Evolutionary conservation across 805 yeast genomes (phyloP).

Genomic region (Hanseniaspora mollemarum): DNA sequence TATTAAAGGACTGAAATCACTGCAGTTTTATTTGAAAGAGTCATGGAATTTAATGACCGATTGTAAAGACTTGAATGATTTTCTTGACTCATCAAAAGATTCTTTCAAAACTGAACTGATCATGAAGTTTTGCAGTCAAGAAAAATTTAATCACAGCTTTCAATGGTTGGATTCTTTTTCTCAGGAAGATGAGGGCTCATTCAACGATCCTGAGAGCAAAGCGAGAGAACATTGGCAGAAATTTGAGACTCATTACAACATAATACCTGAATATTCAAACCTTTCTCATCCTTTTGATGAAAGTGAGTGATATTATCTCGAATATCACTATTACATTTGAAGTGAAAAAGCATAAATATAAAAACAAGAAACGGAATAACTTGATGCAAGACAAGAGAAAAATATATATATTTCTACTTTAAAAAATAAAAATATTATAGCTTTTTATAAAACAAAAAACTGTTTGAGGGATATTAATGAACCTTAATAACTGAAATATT

Average conservation of each 20-base stretch:
- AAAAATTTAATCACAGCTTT: conserved; percentile 24
- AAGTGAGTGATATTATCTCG: conserved; percentile 19
- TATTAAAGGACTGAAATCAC: conserved; percentile 64
- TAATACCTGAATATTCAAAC: conserved; percentile 23
- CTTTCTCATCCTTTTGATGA: background rate
- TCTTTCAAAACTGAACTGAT: conserved; percentile 15
- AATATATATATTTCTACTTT: background rate
- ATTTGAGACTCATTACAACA: conserved; percentile 29
- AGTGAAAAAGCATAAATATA: conserved; percentile 33
- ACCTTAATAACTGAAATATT: background rate
- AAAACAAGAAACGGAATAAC: conserved; percentile 63
- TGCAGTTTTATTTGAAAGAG: conserved; percentile 51
- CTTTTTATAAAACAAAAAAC: too few relatives aligned
- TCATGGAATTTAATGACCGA: conserved; percentile 50
- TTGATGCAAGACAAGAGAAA: conserved; percentile 32
- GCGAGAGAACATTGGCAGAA: conserved; percentile 30
- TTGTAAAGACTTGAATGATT: conserved; percentile 23
- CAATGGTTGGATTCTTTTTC: conserved; percentile 35
- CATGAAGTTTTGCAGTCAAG: conserved; percentile 11
- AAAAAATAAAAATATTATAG: background rate
- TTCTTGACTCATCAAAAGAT: conserved; percentile 22
- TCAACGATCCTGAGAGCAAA: conserved; percentile 25
- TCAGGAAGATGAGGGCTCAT: conserved; percentile 27
- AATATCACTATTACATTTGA: conserved; percentile 27
- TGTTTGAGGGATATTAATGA: background rate